Evolutionary conservation across 169 alveolate genomes (phyloP), one percentile per base, ranked within the genome.

Genomic region (Cyclospora cayetanensis): DNA sequence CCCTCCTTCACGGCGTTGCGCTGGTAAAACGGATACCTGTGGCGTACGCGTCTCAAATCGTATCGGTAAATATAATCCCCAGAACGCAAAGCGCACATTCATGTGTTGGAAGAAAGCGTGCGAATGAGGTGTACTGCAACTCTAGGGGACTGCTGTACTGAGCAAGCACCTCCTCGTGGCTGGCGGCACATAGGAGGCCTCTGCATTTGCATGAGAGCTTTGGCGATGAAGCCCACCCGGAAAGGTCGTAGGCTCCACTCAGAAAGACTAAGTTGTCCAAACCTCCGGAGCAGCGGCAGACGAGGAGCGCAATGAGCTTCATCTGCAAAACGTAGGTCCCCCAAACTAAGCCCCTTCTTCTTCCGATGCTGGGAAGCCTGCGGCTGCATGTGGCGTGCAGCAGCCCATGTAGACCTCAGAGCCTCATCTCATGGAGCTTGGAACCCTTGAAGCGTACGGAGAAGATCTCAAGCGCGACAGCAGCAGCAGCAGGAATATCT

Each of bases 1-100:
- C 66, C 89, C 20, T 79, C 89, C 46, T 79, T 79, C 29, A 79
- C 68, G 7, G 89, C 0, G 50, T 50, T 35, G 29, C 72, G 70
- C 50, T 79, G 89, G 50, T 79, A 79, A 72, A 79, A 79, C 34
- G 89, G 34, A 39, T 79, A 79, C 52, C 89, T 79, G 60, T 15
- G 60, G 15, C 7, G 15, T 15, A 7, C 7, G n/a, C 15, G n/a
- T 11, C 7, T 11, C 7, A 46, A 46, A 11, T 46, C 60, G 7
- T 46, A 15, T 46, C 15, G 60, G n/a, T 46, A 7, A 7, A 11
- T 46, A 7, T 46, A 7, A 15, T 11, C 15, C 15, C 60, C 15
- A 46, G n/a, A 5, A 12, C 25, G 5, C 34, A 12, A 22, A 7
- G 5, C 22, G 22, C 34, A 22, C 34, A 12, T 63, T 63, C 11